Evolutionary conservation across 495 filamentous ascomycete genomes (phyloP).

Genomic region (Penicillium longicatenatum): DNA sequence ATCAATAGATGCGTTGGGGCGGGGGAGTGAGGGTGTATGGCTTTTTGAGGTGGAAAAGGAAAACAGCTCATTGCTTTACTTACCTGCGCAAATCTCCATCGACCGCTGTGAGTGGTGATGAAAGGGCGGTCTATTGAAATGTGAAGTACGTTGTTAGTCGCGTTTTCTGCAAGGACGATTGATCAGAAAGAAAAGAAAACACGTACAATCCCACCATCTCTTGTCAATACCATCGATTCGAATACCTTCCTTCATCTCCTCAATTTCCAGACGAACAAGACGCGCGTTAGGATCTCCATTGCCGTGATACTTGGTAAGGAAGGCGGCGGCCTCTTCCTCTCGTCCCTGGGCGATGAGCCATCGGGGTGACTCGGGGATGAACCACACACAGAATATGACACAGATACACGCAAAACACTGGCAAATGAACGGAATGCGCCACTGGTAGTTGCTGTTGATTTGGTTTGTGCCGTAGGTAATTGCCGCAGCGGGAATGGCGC

Average conservation of each 20-base stretch:
- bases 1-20: no score
- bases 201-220: conserved; percentile 66
- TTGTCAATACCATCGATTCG: conserved; percentile 59
- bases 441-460: conserved; percentile 46
- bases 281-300: conserved; percentile 53
- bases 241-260: conserved; percentile 63
- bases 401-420: conserved; percentile 52
- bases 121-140: conserved; percentile 48
- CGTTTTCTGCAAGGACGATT: not conserved
- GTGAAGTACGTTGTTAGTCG: not conserved
- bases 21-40: no score
- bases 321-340: conserved; percentile 53
- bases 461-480: conserved; percentile 46
- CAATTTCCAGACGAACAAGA: conserved; percentile 56
- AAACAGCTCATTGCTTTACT: no score
- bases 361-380: conserved; percentile 64
- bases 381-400: conserved; percentile 57
- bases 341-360: conserved; percentile 58
- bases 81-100: conserved; percentile 62
- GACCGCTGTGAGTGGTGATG: conserved; percentile 56
- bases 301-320: conserved; percentile 61
- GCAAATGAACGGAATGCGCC: conserved; percentile 56
- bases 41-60: no score
- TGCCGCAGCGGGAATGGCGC: conserved; percentile 50
- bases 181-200: not conserved